Conservation (phyloP, 306 rosid genomes). For the Abrus precatorius region DNA sequence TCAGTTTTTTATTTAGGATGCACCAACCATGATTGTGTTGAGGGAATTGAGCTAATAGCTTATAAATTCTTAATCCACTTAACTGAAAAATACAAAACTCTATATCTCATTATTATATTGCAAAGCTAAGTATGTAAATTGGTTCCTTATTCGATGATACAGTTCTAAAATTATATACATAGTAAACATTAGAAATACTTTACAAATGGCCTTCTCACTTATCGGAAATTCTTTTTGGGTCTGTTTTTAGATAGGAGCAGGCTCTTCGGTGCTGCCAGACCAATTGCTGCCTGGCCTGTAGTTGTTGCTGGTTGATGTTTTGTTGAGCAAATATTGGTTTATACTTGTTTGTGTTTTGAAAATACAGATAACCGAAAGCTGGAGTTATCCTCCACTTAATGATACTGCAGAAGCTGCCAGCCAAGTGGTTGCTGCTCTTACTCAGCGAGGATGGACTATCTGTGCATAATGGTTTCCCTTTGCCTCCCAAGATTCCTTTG, state of each 20-base stretch:
- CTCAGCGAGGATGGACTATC: constrained; percentile 85
- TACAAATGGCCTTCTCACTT: not conserved
- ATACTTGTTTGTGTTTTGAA: constrained; percentile 29
- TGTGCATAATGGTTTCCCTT: constrained; percentile 33
- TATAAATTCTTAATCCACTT: not conserved
- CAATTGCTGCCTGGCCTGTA: constrained; percentile 1
- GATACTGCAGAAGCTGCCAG: constrained; percentile 84
- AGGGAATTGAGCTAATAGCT: not conserved
- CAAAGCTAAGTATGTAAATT: constrained; percentile 7
- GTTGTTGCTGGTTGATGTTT: constrained; percentile 14
- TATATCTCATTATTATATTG: constrained; percentile 28
- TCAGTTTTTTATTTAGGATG: not conserved
- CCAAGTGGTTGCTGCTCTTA: constrained; percentile 65
- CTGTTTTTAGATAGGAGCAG: constrained; percentile 14
- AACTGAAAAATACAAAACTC: not conserved
- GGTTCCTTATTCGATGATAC: constrained; percentile 30
- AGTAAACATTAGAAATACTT: constrained; percentile 26
- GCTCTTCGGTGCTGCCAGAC: constrained; percentile 24
- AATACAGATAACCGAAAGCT: constrained; percentile 68
- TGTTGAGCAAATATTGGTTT: not conserved
- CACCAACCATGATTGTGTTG: not conserved
- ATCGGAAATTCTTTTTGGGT: constrained; percentile 2
- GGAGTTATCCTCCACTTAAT: constrained; percentile 89
- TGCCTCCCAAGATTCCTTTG: constrained; percentile 16
- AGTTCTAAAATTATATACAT: not conserved